Evolutionary conservation across 345 rosid species (phyloP), one percentile per base, ranked within the genome.

Genomic region (Cardiospermum halicacabum): DNA sequence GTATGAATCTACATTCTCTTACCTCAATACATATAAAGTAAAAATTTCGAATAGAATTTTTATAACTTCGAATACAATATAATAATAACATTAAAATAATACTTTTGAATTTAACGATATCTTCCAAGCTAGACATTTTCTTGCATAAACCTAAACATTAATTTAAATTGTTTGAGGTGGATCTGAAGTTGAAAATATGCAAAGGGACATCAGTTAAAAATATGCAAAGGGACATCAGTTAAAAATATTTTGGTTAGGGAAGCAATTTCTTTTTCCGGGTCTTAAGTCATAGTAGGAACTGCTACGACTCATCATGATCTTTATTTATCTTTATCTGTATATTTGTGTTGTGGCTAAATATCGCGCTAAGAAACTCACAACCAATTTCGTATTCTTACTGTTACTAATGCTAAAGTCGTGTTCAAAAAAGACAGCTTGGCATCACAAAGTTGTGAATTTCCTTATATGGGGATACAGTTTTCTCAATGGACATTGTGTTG

Each of bases 291-390:
- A 8, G 87, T 91, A 21, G 99, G 99, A 36, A 58, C 80, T 37
- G 77, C 89, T 6, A 73, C 67, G 58, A 65, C 36, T n/a, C 81
- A 58, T 36, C 89, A 77, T 45, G 58, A 71, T 51, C 81, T 94
- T 72, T 75, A 83, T 34, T 86, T 96, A 8, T 69, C 93, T 2
- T 69, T 81, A 11, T 84, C 93, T 5, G n/a, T n/a, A n/a, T n/a
- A n/a, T n/a, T n/a, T n/a, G n/a, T n/a, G n/a, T n/a, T n/a, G 63
- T 85, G 11, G 99, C 99, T 39, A 94, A 94, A 82, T 91, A 94
- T 71, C 81, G 96, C 47, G 91, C 96, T 1, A 84, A 74, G 71
- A 91, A 89, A 68, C 71, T 94, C 49, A 50, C 96, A 0, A 84
- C 79, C 21, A 77, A 69, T 82, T 77, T 25, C 83, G 84, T 49